These are phyloP conservation scores for Penicillium sp. DNA, from an alignment of 2,329 filamentous ascomycete genomes.

Conservation along the genomic window DNA sequence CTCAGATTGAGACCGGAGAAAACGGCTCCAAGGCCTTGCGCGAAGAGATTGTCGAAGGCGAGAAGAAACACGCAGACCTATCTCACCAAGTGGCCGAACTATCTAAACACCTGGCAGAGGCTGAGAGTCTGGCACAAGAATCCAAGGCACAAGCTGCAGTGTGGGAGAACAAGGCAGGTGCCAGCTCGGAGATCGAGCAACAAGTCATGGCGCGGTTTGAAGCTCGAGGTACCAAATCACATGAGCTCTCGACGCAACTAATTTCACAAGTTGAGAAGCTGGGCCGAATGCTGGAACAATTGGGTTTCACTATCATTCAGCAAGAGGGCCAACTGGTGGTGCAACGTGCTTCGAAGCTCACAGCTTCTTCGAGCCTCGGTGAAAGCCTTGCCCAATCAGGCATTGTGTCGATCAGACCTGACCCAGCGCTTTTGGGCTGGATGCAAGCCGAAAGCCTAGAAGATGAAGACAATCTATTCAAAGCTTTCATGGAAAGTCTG, in stretches of 20 bases:
- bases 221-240: constrained; percentile 69
- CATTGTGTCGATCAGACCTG: constrained; percentile 46
- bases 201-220: constrained; percentile 60
- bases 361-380: constrained; percentile 35
- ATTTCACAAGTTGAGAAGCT: constrained; percentile 83
- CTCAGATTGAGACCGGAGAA: constrained; percentile 77
- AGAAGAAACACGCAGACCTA: constrained; percentile 67
- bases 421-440: constrained; percentile 80
- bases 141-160: constrained; percentile 74
- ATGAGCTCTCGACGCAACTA: constrained; percentile 80
- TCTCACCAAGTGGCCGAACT: constrained; percentile 46
- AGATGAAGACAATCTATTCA: constrained; percentile 72
- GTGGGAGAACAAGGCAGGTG: constrained; percentile 61
- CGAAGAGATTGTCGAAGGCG: constrained; percentile 73
- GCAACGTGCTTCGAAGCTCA: constrained; percentile 66
- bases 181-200: constrained; percentile 33
- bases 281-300: constrained; percentile 77
- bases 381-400: constrained; percentile 39
- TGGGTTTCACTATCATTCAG: constrained; percentile 80
- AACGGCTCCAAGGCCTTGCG: constrained; percentile 78
- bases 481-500: constrained; percentile 70
- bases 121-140: constrained; percentile 73
- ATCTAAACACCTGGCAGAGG: constrained; percentile 62
- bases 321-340: constrained; percentile 73
- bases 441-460: constrained; percentile 67